Percentiles rank a stretch among this genome's conserved stretches.
Evolutionary conservation across 1,284 basidiomycete species (phyloP).

Genomic region (Ceratobasidium theobromae): DNA sequence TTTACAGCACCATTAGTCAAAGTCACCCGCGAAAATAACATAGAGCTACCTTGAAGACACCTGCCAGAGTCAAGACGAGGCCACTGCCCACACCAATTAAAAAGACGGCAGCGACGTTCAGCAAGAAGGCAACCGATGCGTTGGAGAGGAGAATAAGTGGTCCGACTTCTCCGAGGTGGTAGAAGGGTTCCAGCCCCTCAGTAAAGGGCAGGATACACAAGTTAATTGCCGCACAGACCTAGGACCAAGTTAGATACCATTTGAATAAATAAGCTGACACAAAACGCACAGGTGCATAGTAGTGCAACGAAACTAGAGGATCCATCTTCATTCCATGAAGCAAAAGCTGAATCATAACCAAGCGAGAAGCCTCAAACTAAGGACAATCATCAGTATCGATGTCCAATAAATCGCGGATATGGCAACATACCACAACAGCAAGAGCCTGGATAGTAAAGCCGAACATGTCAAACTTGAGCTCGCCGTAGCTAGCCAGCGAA

Average conservation of each 20-base stretch:
- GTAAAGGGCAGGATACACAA: conserved; percentile 81
- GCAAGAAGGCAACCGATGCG: conserved; percentile 83
- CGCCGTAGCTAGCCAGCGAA: conserved; percentile 84
- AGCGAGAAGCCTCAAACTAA: conserved; percentile 83
- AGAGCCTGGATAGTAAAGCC: conserved; percentile 86
- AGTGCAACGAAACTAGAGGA: conserved; percentile 92
- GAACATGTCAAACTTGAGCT: conserved; percentile 79
- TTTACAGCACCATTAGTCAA: conserved; percentile 40
- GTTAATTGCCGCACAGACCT: conserved; percentile 87
- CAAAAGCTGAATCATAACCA: conserved; percentile 96
- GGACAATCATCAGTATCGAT: conserved; percentile 36
- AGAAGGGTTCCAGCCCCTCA: conserved; percentile 88
- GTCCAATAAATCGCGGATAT: background rate
- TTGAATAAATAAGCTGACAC: background rate
- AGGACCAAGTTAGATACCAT: conserved; percentile 40
- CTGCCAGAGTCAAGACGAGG: conserved; percentile 88
- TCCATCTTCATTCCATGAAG: conserved; percentile 98
- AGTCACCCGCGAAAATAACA: background rate
- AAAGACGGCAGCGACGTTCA: conserved; percentile 95
- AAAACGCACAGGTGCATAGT: conserved; percentile 75
- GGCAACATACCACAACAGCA: conserved; percentile 66
- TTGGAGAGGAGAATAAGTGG: conserved; percentile 81
- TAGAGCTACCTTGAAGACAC: conserved; percentile 78
- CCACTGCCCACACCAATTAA: conserved; percentile 87
- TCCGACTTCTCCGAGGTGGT: conserved; percentile 69